Evolutionary conservation across 306 rosid genomes (phyloP).

Genomic region (Cucurbita maxima): DNA sequence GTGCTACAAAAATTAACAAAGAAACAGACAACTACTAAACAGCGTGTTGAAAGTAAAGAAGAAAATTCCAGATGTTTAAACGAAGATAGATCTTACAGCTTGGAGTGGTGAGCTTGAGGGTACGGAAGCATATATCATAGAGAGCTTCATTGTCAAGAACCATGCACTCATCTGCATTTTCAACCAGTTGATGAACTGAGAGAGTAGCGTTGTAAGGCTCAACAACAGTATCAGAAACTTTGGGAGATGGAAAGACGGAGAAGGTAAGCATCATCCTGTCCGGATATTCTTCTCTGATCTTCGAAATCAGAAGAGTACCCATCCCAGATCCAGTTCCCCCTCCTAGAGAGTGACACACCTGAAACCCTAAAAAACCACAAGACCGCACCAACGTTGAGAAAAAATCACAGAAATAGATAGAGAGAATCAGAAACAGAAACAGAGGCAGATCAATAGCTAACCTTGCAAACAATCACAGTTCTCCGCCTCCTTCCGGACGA

Average conservation of each 20-base stretch:
- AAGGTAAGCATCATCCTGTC: constrained; percentile 66
- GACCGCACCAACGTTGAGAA: background rate
- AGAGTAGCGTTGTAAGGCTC: constrained; percentile 70
- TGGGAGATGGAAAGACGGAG: constrained; percentile 39
- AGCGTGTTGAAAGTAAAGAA: background rate
- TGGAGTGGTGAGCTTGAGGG: constrained; percentile 66
- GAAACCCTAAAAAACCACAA: constrained; percentile 31
- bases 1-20: background rate
- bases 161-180: constrained; percentile 73
- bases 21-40: background rate
- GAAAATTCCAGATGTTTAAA: background rate
- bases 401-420: background rate
- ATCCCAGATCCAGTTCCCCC: constrained; percentile 80
- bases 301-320: constrained; percentile 70
- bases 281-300: constrained; percentile 55
- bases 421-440: background rate
- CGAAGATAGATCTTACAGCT: constrained; percentile 34
- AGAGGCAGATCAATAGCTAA: background rate
- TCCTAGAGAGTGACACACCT: constrained; percentile 63
- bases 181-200: constrained; percentile 68
- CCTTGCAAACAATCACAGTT: constrained; percentile 72
- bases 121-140: constrained; percentile 70
- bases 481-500: constrained; percentile 64
- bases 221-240: constrained; percentile 59
- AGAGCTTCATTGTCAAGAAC: constrained; percentile 60